A percentile compares a stretch with the other conserved stretches of the same genome.
These are phyloP conservation scores for Phytopythium litorale DNA, from an alignment of 352 stramenopile genomes.

Conservation along the genomic window DNA sequence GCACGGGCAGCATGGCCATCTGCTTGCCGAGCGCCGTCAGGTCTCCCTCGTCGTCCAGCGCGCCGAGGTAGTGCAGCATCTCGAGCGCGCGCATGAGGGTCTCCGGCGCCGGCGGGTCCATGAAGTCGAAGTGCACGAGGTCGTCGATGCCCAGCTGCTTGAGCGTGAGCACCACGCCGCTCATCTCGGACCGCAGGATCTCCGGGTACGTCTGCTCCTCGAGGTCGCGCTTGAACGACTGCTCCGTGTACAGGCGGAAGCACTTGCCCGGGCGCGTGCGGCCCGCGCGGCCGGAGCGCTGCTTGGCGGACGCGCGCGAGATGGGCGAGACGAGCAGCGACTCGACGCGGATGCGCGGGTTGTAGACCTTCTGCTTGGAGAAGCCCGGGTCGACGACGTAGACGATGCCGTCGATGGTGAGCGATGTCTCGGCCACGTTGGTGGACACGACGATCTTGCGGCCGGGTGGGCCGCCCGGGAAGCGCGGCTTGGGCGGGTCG, in stretches of 20 bases:
- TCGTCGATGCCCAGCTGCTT: slow-evolving; percentile 99
- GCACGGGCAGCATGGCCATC: slow-evolving; percentile 96
- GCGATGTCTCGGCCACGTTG: slow-evolving; percentile 99
- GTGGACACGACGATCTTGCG: slow-evolving; percentile 98
- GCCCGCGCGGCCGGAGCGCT: slow-evolving; percentile 92
- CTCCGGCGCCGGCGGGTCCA: slow-evolving; percentile 98
- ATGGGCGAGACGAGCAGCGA: slow-evolving; percentile 98
- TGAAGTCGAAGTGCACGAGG: slow-evolving; percentile 99
- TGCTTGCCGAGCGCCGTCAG: slow-evolving; percentile 90
- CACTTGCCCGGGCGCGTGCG: slow-evolving; percentile 92
- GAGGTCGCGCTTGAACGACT: slow-evolving; percentile 96
- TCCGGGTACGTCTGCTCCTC: slow-evolving; percentile 99
- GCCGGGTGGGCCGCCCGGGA: slow-evolving; percentile 81
- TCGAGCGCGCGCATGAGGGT: slow-evolving; percentile 98
- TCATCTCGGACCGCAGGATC: slow-evolving; percentile 97
- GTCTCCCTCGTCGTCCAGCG: slow-evolving; percentile 96
- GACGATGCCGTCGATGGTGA: slow-evolving; percentile 99
- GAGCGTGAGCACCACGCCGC: slow-evolving; percentile 95
- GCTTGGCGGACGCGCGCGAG: slow-evolving; percentile 93
- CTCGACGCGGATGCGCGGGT: slow-evolving; percentile 97
- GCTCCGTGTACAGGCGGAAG: slow-evolving; percentile 98
- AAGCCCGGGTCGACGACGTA: slow-evolving; percentile 99
- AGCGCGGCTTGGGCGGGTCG: slow-evolving; percentile 91
- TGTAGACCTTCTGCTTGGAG: slow-evolving; percentile 99
- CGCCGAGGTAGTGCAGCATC: slow-evolving; percentile 97